These are phyloP conservation scores for Sorghum bicolor DNA, from an alignment of 176 grass and related monocot genomes.

Conservation along the genomic window DNA sequence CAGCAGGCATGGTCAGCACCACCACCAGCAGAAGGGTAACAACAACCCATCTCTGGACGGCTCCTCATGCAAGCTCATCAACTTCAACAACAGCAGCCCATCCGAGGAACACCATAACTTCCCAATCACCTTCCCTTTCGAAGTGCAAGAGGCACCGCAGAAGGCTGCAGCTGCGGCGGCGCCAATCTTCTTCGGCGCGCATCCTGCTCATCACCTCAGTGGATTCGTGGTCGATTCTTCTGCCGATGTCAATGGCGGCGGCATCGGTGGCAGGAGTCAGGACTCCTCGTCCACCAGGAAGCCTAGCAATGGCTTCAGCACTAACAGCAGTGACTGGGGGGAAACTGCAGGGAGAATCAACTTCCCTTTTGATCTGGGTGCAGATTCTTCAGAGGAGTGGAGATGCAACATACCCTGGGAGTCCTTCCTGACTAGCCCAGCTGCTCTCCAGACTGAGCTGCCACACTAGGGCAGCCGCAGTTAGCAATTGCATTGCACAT, in stretches of 20 bases:
- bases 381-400: conserved; percentile 73
- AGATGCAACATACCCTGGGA: conserved; percentile 73
- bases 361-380: conserved; percentile 60
- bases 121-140: conserved; percentile 44
- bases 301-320: conserved; percentile 26
- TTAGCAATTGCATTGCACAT: not conserved
- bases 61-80: conserved; percentile 54
- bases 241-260: conserved; percentile 19
- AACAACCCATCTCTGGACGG: conserved; percentile 24
- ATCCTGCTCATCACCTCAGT: conserved; percentile 54
- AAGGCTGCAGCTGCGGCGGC: conserved; percentile 21
- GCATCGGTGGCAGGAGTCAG: conserved; percentile 20
- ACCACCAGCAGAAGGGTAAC: conserved; percentile 19
- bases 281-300: conserved; percentile 16
- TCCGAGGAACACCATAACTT: conserved; percentile 32
- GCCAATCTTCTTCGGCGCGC: conserved; percentile 46
- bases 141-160: conserved; percentile 26
- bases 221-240: conserved; percentile 47
- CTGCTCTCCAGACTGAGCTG: conserved; percentile 45
- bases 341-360: conserved; percentile 28
- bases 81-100: conserved; percentile 41
- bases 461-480: conserved; percentile 12
- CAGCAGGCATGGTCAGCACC: conserved; percentile 40
- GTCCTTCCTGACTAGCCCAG: conserved; percentile 51
- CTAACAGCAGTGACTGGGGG: conserved; percentile 52